Evolutionary conservation across 805 yeast genomes (phyloP).

Genomic region (Metschnikowia drakensbergensis): DNA sequence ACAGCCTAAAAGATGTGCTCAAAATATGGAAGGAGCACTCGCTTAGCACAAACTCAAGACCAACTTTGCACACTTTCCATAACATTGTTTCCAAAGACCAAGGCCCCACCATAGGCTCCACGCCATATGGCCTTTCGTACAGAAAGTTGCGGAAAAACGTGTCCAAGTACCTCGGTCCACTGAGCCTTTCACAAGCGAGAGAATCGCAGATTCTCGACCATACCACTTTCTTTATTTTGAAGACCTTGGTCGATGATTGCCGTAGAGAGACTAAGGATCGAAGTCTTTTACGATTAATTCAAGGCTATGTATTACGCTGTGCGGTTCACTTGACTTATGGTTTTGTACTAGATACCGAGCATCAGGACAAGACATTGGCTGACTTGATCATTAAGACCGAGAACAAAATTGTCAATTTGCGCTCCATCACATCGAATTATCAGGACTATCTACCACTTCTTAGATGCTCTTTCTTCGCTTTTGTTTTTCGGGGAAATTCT

Average conservation of each 20-base stretch:
- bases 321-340: conserved; percentile 55
- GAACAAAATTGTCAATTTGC: conserved; percentile 49
- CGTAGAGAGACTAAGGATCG: conserved; percentile 25
- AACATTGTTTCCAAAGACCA: conserved; percentile 50
- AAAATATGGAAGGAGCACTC: conserved; percentile 49
- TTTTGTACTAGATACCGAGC: conserved; percentile 40
- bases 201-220: conserved; percentile 34
- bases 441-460: conserved; percentile 53
- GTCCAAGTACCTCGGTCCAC: conserved; percentile 41
- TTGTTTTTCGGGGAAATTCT: conserved; percentile 14
- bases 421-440: conserved; percentile 55
- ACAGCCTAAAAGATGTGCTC: conserved; percentile 52
- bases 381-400: conserved; percentile 54
- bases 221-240: conserved; percentile 31
- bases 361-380: conserved; percentile 35
- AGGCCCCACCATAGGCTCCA: conserved; percentile 63
- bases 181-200: conserved; percentile 24
- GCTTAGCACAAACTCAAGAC: conserved; percentile 61
- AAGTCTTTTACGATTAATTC: conserved; percentile 40
- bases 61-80: conserved; percentile 65
- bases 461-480: conserved; percentile 26
- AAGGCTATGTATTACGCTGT: conserved; percentile 49
- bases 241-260: conserved; percentile 5
- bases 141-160: conserved; percentile 46
- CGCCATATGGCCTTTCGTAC: conserved; percentile 52